Evolutionary conservation across 2,329 filamentous ascomycete species (phyloP), one percentile per base, ranked within the genome.

Genomic region (Triangularia verruculosa): DNA sequence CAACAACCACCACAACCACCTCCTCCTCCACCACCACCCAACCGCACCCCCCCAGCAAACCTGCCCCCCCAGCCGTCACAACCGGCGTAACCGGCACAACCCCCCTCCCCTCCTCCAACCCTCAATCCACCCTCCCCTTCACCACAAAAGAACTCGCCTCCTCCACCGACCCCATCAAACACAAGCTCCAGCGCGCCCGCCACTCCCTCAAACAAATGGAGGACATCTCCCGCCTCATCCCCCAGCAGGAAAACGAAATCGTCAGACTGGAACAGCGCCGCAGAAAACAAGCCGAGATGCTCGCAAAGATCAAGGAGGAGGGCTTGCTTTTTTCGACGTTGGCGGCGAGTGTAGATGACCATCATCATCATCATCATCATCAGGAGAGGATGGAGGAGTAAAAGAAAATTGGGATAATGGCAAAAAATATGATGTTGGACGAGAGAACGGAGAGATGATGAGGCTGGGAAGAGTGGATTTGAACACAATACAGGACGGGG

Each of bases 151-250:
- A 96, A 70, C 85, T 98, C 15, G 87, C 90, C 1, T 85, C 87
- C 2, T 92, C 91, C 34, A 90, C 91, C 1, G 90, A 92, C 72
- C 84, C 85, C 34, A 82, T 97, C 70, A 93, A 92, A 76, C 88
- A 93, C 76, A 91, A 92, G 76, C 85, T 98, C 64, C 89, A 93
- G 74, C 89, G 89, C 69, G 93, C 93, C 57, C 83, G 90, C 57
- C 82, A 81, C 32, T 85, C 88, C 69, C 80, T 93, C 59, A 81
- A 83, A 72, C 79, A 80, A 27, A 75, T 95, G 69, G 89, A 89
- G 9, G 91, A 93, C 76, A 86, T 94, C 73, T 79, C 85, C 17
- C 82, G 90, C 60, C 83, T 80, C 4, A 78, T 89, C 13, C 82
- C 82, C 62, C 89, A 92, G 74, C 91, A 94, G 78, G 82, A 89